These are phyloP conservation scores for Zymoseptoria tritici DNA, from an alignment of 2,329 filamentous ascomycete genomes.

Conservation along the genomic window DNA sequence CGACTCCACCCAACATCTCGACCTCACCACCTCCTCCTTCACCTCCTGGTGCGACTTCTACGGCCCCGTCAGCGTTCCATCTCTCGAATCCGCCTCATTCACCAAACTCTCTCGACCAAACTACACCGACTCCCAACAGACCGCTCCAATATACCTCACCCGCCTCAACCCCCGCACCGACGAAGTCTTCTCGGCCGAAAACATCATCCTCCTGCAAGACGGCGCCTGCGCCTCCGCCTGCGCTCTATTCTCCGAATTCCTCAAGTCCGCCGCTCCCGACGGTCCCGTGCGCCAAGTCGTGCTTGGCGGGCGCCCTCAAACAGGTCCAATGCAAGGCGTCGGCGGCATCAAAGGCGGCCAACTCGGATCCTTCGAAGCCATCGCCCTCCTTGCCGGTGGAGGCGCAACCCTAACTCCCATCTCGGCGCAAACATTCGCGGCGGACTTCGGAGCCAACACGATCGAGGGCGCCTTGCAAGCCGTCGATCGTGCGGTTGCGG, in stretches of 20 bases:
- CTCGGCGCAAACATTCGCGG: background rate
- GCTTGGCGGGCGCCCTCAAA: conserved; percentile 33
- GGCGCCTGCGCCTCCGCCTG: conserved; percentile 39
- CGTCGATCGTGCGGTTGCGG: conserved; percentile 1
- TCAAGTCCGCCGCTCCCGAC: conserved; percentile 32
- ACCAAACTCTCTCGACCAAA: conserved; percentile 33
- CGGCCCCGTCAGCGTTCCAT: conserved; percentile 22
- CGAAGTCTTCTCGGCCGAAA: conserved; percentile 31
- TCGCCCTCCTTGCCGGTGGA: conserved; percentile 1
- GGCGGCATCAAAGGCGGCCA: conserved; percentile 37
- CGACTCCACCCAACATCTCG: conserved; percentile 5
- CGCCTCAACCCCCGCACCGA: conserved; percentile 18
- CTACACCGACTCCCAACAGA: conserved; percentile 9
- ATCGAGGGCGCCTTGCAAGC: conserved; percentile 2
- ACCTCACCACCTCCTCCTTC: conserved; percentile 24
- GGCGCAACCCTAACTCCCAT: background rate
- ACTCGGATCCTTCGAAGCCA: conserved; percentile 14
- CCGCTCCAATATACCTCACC: conserved; percentile 9
- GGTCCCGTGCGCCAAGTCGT: conserved; percentile 30
- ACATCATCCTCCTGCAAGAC: conserved; percentile 38
- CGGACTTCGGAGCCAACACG: background rate
- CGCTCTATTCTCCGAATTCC: conserved; percentile 35
- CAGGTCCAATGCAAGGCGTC: conserved; percentile 36
- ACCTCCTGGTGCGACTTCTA: conserved; percentile 31
- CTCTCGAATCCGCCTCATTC: conserved; percentile 28